Conservation (phyloP, 176 grass and related monocot species). For the Rhipidocladum racemiflorum region DNA sequence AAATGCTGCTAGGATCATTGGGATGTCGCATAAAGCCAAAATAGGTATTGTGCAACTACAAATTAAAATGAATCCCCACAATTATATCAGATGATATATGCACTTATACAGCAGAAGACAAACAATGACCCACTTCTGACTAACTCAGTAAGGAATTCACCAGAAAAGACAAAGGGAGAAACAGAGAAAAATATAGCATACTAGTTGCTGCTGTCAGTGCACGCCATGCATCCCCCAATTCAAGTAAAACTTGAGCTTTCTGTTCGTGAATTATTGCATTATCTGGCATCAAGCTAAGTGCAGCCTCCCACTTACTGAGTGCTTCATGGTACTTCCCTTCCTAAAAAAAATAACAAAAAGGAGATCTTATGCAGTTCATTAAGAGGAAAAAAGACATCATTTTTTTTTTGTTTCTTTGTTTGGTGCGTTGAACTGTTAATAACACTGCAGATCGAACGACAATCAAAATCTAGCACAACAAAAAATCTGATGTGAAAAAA, state of each 20-base stretch:
- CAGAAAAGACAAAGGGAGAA: not conserved
- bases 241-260: constrained; percentile 86
- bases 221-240: constrained; percentile 81
- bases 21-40: not conserved
- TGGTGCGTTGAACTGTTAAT: not conserved
- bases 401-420: not conserved
- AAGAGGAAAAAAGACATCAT: not conserved
- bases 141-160: too few species aligned
- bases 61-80: not conserved
- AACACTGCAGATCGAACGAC: not conserved
- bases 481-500: not conserved
- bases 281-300: constrained; percentile 59
- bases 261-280: constrained; percentile 77
- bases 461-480: not conserved
- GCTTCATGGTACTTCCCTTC: constrained; percentile 81
- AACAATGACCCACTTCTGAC: too few species aligned
- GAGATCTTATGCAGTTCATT: not conserved
- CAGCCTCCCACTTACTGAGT: constrained; percentile 82
- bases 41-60: not conserved
- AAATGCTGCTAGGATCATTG: not conserved
- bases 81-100: too few species aligned
- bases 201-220: constrained; percentile 71
- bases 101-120: too few species aligned
- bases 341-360: constrained; percentile 37
- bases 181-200: constrained; percentile 29